Conservation (phyloP, 768 basidiomycete genomes). For the Arthromyces matolae region DNA sequence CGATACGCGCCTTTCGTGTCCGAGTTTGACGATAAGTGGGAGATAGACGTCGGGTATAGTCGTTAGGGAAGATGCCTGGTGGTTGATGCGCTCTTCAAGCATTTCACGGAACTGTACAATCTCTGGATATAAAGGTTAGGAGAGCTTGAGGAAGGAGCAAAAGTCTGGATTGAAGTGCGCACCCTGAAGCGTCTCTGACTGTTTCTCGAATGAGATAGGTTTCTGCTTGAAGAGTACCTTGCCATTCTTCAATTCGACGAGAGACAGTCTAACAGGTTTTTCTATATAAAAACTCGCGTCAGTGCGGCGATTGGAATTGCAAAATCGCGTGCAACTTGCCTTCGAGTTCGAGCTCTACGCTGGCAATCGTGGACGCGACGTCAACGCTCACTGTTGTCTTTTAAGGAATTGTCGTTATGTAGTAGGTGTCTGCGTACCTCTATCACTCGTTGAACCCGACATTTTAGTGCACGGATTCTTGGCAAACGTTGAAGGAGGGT, state of each 20-base stretch:
- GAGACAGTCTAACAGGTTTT: constrained; percentile 35
- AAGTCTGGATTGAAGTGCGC: constrained; percentile 17
- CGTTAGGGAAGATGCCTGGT: constrained; percentile 46
- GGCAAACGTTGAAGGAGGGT: constrained; percentile 17
- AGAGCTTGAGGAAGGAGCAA: neutral
- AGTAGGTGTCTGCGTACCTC: constrained; percentile 25
- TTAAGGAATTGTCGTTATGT: neutral
- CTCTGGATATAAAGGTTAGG: constrained; percentile 38
- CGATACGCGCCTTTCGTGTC: constrained; percentile 72
- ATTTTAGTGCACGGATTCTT: constrained; percentile 30
- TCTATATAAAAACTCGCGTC: constrained; percentile 32
- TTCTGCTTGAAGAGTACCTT: constrained; percentile 78
- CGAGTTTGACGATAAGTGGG: constrained; percentile 76
- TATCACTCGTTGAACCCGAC: constrained; percentile 32
- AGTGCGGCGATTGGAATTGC: constrained; percentile 6
- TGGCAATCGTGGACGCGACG: constrained; percentile 3
- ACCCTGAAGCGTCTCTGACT: constrained; percentile 83
- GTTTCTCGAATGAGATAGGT: constrained; percentile 66
- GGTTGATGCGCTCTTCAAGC: constrained; percentile 52
- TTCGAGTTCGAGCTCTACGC: constrained; percentile 6
- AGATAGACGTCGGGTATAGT: constrained; percentile 65
- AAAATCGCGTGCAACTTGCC: constrained; percentile 31
- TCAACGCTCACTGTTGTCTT: neutral
- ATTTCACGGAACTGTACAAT: constrained; percentile 75
- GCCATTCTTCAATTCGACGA: constrained; percentile 72